Percentiles rank a stretch among this genome's conserved stretches.
phyloP scores from a whole-genome alignment of 75 land plant genomes.

The Pinus albicaulis region DNA sequence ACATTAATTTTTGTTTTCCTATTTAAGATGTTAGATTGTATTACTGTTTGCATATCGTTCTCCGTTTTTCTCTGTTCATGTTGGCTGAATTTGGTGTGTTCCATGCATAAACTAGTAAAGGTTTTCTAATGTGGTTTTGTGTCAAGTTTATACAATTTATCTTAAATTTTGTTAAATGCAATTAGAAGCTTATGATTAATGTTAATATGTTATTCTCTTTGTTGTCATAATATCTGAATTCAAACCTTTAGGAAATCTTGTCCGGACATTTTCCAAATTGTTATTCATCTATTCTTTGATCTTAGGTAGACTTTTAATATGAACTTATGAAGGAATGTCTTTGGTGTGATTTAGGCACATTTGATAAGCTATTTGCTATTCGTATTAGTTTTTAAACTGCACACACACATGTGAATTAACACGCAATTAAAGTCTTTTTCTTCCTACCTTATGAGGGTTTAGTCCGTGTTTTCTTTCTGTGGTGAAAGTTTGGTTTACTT shows the following conservation, averaged over 20 bases:
- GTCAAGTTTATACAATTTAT: background rate
- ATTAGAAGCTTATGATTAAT: background rate
- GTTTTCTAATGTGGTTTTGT: background rate
- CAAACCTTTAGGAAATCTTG: background rate
- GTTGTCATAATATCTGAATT: background rate
- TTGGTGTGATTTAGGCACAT: no score
- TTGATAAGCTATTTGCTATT: no score
- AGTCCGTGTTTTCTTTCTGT: no score
- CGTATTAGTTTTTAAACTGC: no score
- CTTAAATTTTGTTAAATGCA: background rate
- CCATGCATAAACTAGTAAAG: background rate
- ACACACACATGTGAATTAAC: no score
- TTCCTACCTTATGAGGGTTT: no score
- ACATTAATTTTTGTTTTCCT: background rate
- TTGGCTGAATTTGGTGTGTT: background rate
- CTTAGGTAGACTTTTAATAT: background rate
- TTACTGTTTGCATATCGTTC: background rate
- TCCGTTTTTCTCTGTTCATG: background rate
- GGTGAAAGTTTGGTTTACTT: no score
- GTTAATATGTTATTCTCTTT: background rate
- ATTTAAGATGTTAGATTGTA: background rate
- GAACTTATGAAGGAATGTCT: no score
- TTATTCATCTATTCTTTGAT: background rate
- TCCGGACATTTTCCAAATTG: background rate
- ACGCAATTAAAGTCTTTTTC: no score